Evolutionary conservation across 176 grass and related monocot species (phyloP).

Genomic region (Luzula sylvatica): DNA sequence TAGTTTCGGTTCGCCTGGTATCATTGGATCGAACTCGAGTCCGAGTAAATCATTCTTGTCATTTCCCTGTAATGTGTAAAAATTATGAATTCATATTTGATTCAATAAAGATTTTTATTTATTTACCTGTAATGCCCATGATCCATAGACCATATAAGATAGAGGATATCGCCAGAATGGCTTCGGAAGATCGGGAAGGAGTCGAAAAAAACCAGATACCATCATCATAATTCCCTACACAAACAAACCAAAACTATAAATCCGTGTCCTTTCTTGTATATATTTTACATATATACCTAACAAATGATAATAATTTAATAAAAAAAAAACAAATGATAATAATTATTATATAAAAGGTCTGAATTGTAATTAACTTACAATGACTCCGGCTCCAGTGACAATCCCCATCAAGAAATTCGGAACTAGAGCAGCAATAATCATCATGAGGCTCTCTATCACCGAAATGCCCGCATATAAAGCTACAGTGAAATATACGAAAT

Average conservation of each 20-base stretch:
- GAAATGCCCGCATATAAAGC: slow-evolving; percentile 73
- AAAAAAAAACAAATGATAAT: neutral
- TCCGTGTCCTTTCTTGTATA: neutral
- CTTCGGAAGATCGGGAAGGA: slow-evolving; percentile 87
- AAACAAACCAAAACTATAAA: neutral
- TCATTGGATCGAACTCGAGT: slow-evolving; percentile 80
- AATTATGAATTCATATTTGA: too few relatives aligned
- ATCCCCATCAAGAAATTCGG: slow-evolving; percentile 97
- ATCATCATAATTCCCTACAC: slow-evolving; percentile 99
- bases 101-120: too few relatives aligned
- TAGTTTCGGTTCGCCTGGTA: slow-evolving; percentile 60
- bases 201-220: slow-evolving; percentile 78
- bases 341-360: neutral
- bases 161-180: slow-evolving; percentile 80
- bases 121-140: slow-evolving; percentile 86
- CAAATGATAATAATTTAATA: neutral
- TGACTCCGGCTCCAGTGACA: slow-evolving; percentile 75
- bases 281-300: neutral
- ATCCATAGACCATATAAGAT: slow-evolving; percentile 76
- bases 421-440: slow-evolving; percentile 85
- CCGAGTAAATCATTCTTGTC: slow-evolving; percentile 94
- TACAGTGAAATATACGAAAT: slow-evolving; percentile 59
- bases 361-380: slow-evolving; percentile 32
- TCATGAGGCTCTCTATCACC: slow-evolving; percentile 93
- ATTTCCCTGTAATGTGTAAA: slow-evolving; percentile 36